phyloP scores from a whole-genome alignment of 2,329 filamentous ascomycete species.

The Tolypocladium cylindrosporum region DNA sequence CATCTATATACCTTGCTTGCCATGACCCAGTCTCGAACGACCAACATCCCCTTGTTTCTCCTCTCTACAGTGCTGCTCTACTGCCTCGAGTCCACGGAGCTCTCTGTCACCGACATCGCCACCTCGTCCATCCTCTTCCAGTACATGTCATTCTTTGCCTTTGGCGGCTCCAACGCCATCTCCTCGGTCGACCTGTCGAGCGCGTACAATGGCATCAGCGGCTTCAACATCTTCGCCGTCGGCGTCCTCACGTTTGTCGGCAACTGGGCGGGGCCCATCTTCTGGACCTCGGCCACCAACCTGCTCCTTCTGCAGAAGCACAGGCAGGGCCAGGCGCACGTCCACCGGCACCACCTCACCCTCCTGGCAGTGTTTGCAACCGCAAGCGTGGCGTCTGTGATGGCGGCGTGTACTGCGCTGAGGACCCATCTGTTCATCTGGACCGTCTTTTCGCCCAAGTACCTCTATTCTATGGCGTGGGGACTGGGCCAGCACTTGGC shows the following conservation, averaged over 20 bases:
- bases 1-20: constrained; percentile 68
- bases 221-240: constrained; percentile 72
- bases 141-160: constrained; percentile 77
- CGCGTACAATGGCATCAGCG: constrained; percentile 83
- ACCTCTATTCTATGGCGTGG: constrained; percentile 88
- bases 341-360: constrained; percentile 44
- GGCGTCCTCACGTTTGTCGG: constrained; percentile 74
- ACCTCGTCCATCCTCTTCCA: constrained; percentile 68
- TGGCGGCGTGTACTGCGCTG: constrained; percentile 77
- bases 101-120: constrained; percentile 49
- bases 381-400: constrained; percentile 59
- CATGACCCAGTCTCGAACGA: constrained; percentile 74
- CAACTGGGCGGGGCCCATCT: constrained; percentile 88
- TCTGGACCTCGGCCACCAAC: constrained; percentile 65
- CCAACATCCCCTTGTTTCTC: constrained; percentile 79
- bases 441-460: constrained; percentile 98
- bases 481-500: constrained; percentile 68
- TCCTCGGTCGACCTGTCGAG: constrained; percentile 91
- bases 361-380: constrained; percentile 63
- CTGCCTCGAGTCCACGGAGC: constrained; percentile 34
- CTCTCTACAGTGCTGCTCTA: constrained; percentile 55
- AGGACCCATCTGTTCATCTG: constrained; percentile 92
- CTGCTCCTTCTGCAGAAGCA: constrained; percentile 40
- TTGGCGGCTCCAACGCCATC: constrained; percentile 88
- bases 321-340: constrained; percentile 13